phyloP scores from a whole-genome alignment of 116 monocot genomes.

The Papilionanthe hybrid region DNA sequence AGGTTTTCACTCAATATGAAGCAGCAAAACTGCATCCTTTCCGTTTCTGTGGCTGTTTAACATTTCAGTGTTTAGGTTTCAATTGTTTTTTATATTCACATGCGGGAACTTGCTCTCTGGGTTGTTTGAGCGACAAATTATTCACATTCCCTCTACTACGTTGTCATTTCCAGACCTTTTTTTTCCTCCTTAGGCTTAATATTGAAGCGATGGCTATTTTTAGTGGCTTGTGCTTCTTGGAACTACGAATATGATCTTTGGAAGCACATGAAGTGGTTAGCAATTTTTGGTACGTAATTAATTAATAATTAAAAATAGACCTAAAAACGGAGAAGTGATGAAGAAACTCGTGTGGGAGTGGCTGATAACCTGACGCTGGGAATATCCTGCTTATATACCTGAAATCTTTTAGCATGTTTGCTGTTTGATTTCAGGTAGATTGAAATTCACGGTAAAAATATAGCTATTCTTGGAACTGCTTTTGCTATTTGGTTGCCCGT shows the following conservation, averaged over 20 bases:
- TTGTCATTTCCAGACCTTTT: neutral
- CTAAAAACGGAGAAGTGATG: no score
- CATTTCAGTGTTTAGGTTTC: neutral
- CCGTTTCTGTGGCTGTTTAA: neutral
- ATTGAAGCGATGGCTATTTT: neutral
- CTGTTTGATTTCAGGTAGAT: no score
- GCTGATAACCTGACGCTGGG: no score
- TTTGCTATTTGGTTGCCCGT: no score
- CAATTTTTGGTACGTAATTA: no score
- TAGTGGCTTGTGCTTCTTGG: neutral
- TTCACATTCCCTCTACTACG: neutral
- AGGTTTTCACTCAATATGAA: neutral
- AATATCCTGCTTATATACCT: no score
- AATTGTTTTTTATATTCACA: neutral
- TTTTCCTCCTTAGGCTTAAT: neutral
- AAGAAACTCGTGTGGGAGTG: no score
- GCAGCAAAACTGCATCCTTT: neutral
- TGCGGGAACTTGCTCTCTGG: neutral
- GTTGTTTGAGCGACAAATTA: neutral
- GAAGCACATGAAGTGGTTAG: neutral
- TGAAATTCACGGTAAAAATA: no score
- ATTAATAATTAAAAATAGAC: neutral
- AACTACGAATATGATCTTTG: neutral
- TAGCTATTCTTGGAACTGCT: no score
- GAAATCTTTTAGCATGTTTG: no score